Evolutionary conservation across 768 basidiomycete species (phyloP).

Genomic region (Coprinellus micaceus): DNA sequence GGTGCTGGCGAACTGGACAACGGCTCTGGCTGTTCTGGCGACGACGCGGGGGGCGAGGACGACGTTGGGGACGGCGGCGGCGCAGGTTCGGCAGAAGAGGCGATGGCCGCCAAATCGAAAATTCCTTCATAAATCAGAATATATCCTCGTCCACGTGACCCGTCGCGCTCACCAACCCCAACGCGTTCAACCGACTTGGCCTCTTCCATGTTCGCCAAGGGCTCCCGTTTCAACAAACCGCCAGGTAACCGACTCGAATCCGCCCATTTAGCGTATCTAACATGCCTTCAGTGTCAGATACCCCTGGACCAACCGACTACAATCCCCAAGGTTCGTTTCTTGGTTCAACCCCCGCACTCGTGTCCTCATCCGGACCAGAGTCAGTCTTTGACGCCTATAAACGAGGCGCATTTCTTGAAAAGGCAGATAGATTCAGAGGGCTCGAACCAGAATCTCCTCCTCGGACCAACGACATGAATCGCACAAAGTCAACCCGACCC

Average conservation of each 20-base stretch:
- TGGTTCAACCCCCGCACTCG: not conserved
- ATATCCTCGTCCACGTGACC: conserved; percentile 19
- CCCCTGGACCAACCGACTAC: conserved; percentile 52
- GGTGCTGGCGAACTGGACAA: conserved; percentile 13
- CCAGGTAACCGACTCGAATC: no score
- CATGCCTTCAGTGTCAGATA: conserved; percentile 49
- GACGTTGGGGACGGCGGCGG: conserved; percentile 1
- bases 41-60: conserved; percentile 1
- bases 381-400: conserved; percentile 50
- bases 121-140: conserved; percentile 8
- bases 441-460: not conserved
- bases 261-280: no score
- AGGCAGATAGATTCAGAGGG: conserved; percentile 48
- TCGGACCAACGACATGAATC: conserved; percentile 8
- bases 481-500: conserved; percentile 23
- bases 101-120: no score
- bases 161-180: conserved; percentile 16
- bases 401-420: conserved; percentile 56
- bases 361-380: conserved; percentile 22
- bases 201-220: conserved; percentile 42
- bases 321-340: conserved; percentile 34
- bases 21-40: not conserved
- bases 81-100: no score
- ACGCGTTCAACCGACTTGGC: conserved; percentile 2
- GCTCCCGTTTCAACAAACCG: conserved; percentile 40